Percentiles rank a stretch among this genome's conserved stretches.
Evolutionary conservation across 306 rosid genomes (phyloP).

Genomic region (Psophocarpus tetragonolobus): DNA sequence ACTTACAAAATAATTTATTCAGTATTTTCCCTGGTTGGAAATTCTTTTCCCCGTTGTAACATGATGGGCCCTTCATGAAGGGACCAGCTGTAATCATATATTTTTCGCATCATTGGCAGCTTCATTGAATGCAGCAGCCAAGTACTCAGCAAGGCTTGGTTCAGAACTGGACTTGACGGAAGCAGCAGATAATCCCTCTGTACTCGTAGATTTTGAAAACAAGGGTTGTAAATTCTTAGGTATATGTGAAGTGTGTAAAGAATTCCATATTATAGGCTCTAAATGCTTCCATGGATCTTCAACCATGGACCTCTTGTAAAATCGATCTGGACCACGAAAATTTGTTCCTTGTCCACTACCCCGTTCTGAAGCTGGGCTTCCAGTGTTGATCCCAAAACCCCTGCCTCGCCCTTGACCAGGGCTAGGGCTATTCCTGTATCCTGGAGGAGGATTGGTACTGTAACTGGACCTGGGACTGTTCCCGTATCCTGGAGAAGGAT

Average conservation of each 20-base stretch:
- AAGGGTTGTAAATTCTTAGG: conserved; percentile 40
- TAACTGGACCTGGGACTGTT: conserved; percentile 30
- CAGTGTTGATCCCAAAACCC: conserved; percentile 34
- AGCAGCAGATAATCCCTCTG: conserved; percentile 44
- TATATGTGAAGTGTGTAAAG: conserved; percentile 2
- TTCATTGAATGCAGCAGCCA: conserved; percentile 78
- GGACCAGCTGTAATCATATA: conserved; percentile 33
- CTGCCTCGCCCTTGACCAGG: conserved; percentile 60
- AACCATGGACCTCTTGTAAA: conserved; percentile 71
- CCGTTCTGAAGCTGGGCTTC: conserved; percentile 49
- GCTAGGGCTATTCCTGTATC: conserved; percentile 46
- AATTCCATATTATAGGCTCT: conserved; percentile 57
- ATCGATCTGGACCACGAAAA: conserved; percentile 43
- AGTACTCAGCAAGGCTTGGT: conserved; percentile 88
- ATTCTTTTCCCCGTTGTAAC: neutral
- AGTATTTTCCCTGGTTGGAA: neutral
- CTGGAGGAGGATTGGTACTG: conserved; percentile 47
- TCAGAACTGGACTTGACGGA: conserved; percentile 47
- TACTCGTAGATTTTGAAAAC: conserved; percentile 38
- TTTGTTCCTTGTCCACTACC: conserved; percentile 55
- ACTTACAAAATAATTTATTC: neutral
- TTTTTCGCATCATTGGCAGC: conserved; percentile 45
- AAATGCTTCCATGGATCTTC: conserved; percentile 87
- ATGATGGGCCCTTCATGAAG: conserved; percentile 1
- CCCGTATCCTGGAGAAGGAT: conserved; percentile 47